These are phyloP conservation scores for Penicillium thymicola DNA, from an alignment of 2,329 filamentous ascomycete genomes.

Conservation along the genomic window DNA sequence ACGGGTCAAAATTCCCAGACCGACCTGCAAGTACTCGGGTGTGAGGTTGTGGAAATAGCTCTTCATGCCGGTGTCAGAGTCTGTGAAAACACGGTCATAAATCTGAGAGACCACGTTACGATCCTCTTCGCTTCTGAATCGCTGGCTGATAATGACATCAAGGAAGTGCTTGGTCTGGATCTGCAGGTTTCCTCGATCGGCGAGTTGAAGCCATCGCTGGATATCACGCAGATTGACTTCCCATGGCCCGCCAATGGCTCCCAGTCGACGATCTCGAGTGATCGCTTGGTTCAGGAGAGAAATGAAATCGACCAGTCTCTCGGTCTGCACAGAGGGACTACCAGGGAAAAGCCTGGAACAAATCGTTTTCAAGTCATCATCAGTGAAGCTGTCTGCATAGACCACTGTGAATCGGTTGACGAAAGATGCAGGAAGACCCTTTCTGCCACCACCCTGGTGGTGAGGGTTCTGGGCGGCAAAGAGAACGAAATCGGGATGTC, in stretches of 20 bases:
- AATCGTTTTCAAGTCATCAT: conserved; percentile 77
- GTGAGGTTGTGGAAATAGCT: conserved; percentile 72
- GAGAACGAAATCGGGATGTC: conserved; percentile 84
- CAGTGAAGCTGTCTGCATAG: conserved; percentile 84
- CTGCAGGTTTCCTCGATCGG: conserved; percentile 59
- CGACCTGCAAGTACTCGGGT: conserved; percentile 68
- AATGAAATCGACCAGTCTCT: conserved; percentile 74
- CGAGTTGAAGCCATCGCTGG: conserved; percentile 77
- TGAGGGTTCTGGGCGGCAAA: conserved; percentile 98
- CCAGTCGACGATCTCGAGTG: conserved; percentile 53
- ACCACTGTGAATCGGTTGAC: conserved; percentile 98
- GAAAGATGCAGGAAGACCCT: conserved; percentile 90
- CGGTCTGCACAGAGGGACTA: conserved; percentile 58
- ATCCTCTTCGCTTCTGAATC: conserved; percentile 74
- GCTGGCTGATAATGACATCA: conserved; percentile 76
- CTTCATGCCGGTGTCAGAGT: conserved; percentile 41
- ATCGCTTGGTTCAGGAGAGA: conserved; percentile 72
- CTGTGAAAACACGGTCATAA: conserved; percentile 63
- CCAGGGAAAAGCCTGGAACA: conserved; percentile 72
- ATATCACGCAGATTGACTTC: conserved; percentile 93
- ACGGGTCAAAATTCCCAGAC: conserved; percentile 67
- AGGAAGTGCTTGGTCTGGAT: conserved; percentile 71
- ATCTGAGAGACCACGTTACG: conserved; percentile 62
- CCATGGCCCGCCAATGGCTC: conserved; percentile 71
- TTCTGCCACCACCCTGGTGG: conserved; percentile 91